Evolutionary conservation across 2,329 filamentous ascomycete genomes (phyloP), one percentile per base, ranked within the genome.

Genomic region (Aspergillus jensenii): DNA sequence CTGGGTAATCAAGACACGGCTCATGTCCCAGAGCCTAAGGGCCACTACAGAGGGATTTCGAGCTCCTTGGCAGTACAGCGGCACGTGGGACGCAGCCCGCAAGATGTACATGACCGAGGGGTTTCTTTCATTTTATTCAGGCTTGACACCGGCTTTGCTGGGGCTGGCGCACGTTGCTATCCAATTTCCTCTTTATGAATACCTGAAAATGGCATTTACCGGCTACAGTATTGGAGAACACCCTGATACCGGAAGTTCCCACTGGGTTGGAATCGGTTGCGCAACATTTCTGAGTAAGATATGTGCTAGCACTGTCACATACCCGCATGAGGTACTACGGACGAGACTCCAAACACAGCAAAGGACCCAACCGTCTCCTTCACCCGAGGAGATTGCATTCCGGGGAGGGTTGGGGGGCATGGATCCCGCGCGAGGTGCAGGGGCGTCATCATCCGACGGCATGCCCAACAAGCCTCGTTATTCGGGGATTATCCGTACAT

Each of bases 1-100:
- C 60, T 99, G 95, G 95, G 95, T 99, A 39, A 96, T 99, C 79
- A 99, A 99, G 78, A 99, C 95, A 49, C 85, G 95, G 65, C 84
- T 99, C 67, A 98, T 98, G 95, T 96, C 95, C 39, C 95, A 98
- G 78, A 87, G 84, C 64, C 74, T 80, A 39, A 81, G 78, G 60
- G 79, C 83, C 63, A 81, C 76, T 33, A 80, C 77, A 69, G 71
- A 82, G 73, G 71, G 79, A 74, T 71, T 76, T 71, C 74, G 79
- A 76, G 71, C 80, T 71, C 70, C 79, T 74, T 98, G 93, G 91
- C 90, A 97, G 71, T 99, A 99, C 76, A 85, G 82, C 64, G 91
- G 88, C 58, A 98, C 95, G 2, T 79, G 92, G 54, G 95, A 99
- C 77, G 95, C 95, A 3, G 93, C 92, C 53, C 88, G 87, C 65